phyloP scores from a whole-genome alignment of 1,284 basidiomycete species.

The Sporisorium graminicola region DNA sequence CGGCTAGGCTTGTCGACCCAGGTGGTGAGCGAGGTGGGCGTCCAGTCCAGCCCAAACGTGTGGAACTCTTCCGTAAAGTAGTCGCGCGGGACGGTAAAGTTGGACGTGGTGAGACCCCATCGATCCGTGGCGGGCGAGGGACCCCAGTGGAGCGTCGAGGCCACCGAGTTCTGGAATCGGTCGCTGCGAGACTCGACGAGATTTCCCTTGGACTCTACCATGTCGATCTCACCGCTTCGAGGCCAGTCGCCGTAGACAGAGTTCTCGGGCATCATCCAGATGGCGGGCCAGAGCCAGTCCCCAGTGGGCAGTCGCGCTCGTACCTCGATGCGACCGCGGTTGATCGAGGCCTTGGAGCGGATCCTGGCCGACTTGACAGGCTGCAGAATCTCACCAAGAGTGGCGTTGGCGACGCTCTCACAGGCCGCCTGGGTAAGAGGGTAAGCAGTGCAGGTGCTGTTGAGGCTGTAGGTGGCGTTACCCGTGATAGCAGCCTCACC shows the following conservation, averaged over 20 bases:
- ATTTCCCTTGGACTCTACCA: constrained; percentile 76
- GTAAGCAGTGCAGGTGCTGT: constrained; percentile 78
- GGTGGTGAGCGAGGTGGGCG: constrained; percentile 78
- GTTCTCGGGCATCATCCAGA: constrained; percentile 84
- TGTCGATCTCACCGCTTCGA: constrained; percentile 81
- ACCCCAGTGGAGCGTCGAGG: constrained; percentile 30
- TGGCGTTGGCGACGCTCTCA: constrained; percentile 71
- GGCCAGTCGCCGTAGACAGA: constrained; percentile 84
- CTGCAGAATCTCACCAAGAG: constrained; percentile 75
- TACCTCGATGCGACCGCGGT: constrained; percentile 85
- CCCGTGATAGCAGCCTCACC: constrained; percentile 76
- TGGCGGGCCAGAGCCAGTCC: constrained; percentile 83
- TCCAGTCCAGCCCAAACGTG: constrained; percentile 85
- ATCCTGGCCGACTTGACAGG: constrained; percentile 84
- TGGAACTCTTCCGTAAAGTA: constrained; percentile 81
- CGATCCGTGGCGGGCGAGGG: constrained; percentile 25
- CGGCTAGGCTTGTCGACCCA: constrained; percentile 75
- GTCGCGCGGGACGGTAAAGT: constrained; percentile 77
- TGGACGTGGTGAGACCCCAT: constrained; percentile 70
- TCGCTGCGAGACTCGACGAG: constrained; percentile 76
- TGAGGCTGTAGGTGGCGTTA: constrained; percentile 83
- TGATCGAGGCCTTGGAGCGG: constrained; percentile 79
- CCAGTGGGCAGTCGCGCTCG: constrained; percentile 79
- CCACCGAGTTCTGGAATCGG: constrained; percentile 68
- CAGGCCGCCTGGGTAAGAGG: constrained; percentile 72